Evolutionary conservation across 306 rosid species (phyloP).

Genomic region (Crataegus laevigata): DNA sequence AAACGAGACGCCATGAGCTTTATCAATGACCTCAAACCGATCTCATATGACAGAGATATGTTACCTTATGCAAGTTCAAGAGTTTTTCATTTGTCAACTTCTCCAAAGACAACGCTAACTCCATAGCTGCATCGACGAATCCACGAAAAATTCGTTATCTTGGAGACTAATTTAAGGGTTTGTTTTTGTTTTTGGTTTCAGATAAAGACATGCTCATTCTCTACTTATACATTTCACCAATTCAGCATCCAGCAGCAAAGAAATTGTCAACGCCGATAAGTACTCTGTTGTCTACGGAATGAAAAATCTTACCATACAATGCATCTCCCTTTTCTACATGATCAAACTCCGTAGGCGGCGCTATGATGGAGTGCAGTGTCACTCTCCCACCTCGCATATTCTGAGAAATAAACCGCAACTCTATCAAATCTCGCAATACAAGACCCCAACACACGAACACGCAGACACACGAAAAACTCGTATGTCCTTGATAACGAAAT

Average conservation of each 20-base stretch:
- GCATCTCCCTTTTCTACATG: constrained; percentile 74
- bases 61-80: constrained; percentile 58
- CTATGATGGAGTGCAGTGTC: constrained; percentile 45
- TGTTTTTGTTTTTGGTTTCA: too few species aligned
- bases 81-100: constrained; percentile 79
- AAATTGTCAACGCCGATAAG: not conserved
- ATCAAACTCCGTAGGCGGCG: constrained; percentile 60
- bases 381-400: constrained; percentile 85
- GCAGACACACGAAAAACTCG: not conserved
- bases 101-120: constrained; percentile 77
- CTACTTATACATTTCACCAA: not conserved
- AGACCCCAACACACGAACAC: not conserved
- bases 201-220: not conserved
- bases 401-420: constrained; percentile 22
- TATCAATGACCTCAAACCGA: not conserved
- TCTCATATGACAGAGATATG: not conserved
- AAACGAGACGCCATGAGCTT: not conserved
- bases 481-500: not conserved
- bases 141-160: not conserved
- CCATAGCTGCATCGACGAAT: constrained; percentile 59
- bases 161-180: not conserved
- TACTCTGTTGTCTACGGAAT: not conserved
- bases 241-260: not conserved
- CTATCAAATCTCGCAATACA: not conserved
- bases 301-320: constrained; percentile 41